These are phyloP conservation scores for Aspergillus carlsbadensis DNA, from an alignment of 495 filamentous ascomycete species.

Conservation along the genomic window DNA sequence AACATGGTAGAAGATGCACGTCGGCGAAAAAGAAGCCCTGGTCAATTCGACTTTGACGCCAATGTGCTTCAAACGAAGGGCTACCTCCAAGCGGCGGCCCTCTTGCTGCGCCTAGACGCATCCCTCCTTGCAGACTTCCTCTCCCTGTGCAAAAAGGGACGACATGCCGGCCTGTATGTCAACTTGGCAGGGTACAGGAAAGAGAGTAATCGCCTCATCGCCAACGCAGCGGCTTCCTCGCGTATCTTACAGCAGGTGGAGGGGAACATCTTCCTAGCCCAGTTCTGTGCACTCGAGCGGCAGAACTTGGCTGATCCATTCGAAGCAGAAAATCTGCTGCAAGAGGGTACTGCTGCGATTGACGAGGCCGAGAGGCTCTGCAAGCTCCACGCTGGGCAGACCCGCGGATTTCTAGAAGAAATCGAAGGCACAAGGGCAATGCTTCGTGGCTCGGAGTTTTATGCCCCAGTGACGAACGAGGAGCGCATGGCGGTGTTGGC, in stretches of 20 bases:
- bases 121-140: conserved; percentile 59
- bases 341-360: conserved; percentile 29
- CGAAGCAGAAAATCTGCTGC: conserved; percentile 16
- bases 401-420: conserved; percentile 12
- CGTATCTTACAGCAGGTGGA: conserved; percentile 27
- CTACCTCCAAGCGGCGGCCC: conserved; percentile 45
- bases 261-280: conserved; percentile 36
- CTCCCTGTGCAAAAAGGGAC: conserved; percentile 13
- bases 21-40: conserved; percentile 31
- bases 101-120: conserved; percentile 56
- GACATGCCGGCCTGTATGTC: conserved; percentile 16
- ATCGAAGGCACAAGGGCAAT: conserved; percentile 16
- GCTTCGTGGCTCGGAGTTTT: conserved; percentile 31
- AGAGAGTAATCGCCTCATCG: conserved; percentile 25
- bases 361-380: conserved; percentile 19
- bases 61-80: conserved; percentile 48
- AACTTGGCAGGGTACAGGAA: conserved; percentile 37
- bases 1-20: conserved; percentile 54
- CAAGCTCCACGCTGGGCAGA: conserved; percentile 5
- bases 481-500: conserved; percentile 47
- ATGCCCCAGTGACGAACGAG: conserved; percentile 42
- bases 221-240: conserved; percentile 10
- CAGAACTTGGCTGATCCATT: conserved; percentile 6
- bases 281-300: conserved; percentile 37
- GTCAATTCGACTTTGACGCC: conserved; percentile 47